These are phyloP conservation scores for Elongisporangium prolatum DNA, from an alignment of 352 stramenopile species.

Conservation along the genomic window DNA sequence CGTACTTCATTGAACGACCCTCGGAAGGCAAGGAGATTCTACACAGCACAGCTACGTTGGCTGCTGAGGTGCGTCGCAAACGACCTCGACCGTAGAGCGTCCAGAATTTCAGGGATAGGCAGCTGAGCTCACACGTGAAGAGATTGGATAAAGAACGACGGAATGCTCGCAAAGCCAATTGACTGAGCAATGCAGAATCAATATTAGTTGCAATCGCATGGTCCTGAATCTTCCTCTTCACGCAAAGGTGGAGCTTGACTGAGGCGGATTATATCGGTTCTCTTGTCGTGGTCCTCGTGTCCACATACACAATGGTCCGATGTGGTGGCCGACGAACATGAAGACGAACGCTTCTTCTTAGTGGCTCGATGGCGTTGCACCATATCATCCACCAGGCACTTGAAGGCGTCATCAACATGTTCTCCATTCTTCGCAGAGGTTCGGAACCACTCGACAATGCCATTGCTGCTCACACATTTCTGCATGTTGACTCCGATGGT, in stretches of 20 bases:
- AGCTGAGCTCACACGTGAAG: not conserved
- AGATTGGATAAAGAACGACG: not conserved
- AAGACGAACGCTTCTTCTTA: constrained; percentile 1
- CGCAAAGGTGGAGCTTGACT: constrained; percentile 16
- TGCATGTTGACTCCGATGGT: constrained; percentile 81
- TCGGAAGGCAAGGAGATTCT: constrained; percentile 84
- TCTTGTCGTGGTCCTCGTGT: constrained; percentile 2
- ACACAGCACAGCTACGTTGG: constrained; percentile 74
- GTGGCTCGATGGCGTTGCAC: constrained; percentile 33
- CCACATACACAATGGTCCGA: not conserved
- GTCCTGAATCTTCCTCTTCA: constrained; percentile 1
- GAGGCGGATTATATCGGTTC: constrained; percentile 40
- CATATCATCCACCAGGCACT: constrained; percentile 59
- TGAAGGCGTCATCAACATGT: constrained; percentile 51
- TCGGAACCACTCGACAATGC: constrained; percentile 78
- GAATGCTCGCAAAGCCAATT: no score
- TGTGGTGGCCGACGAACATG: constrained; percentile 1
- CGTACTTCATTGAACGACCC: constrained; percentile 81
- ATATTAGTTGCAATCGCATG: constrained; percentile 47
- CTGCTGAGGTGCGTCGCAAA: constrained; percentile 75
- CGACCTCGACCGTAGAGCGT: constrained; percentile 42
- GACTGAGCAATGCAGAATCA: no score
- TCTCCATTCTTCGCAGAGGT: constrained; percentile 71
- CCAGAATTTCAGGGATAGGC: not conserved
- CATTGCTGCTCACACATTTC: constrained; percentile 69